Percentiles rank a stretch among this genome's conserved stretches.
phyloP scores from a whole-genome alignment of 768 basidiomycete genomes.

The Lactifluus piperatus region DNA sequence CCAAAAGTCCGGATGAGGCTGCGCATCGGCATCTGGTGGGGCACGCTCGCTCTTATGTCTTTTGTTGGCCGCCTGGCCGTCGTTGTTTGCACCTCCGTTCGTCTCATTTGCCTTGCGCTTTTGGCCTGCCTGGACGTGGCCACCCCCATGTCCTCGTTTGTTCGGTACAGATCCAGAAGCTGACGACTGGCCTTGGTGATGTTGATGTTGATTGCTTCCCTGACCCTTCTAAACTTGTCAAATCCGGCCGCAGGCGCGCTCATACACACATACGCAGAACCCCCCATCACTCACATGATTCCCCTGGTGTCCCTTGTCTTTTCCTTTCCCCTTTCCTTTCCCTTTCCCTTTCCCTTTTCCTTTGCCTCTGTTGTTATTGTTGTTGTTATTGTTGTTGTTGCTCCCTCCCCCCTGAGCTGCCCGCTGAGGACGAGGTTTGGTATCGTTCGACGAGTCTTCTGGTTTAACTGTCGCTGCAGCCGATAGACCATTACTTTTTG shows the following conservation, averaged over 20 bases:
- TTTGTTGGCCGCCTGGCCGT: neutral
- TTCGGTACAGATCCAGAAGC: neutral
- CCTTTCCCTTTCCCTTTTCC: neutral
- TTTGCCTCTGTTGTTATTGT: too few relatives aligned
- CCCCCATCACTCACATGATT: too few relatives aligned
- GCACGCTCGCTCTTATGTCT: neutral
- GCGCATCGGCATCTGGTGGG: neutral
- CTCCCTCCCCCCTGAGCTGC: neutral
- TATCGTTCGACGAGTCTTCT: neutral
- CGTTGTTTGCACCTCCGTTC: neutral
- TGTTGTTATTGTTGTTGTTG: too few relatives aligned
- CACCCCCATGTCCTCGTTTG: neutral
- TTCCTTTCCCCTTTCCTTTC: too few relatives aligned
- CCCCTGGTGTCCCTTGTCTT: too few relatives aligned
- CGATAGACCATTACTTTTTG: neutral
- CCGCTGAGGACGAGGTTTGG: neutral
- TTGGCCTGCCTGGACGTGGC: neutral
- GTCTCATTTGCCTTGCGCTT: neutral
- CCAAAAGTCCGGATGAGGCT: slow-evolving; percentile 26
- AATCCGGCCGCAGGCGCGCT: neutral
- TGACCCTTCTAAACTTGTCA: neutral
- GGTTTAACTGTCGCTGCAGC: neutral
- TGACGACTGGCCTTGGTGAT: neutral
- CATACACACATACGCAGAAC: neutral
- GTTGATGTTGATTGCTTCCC: neutral